Evolutionary conservation across 306 rosid species (phyloP), one percentile per base, ranked within the genome.

Genomic region (Ormosia emarginata): DNA sequence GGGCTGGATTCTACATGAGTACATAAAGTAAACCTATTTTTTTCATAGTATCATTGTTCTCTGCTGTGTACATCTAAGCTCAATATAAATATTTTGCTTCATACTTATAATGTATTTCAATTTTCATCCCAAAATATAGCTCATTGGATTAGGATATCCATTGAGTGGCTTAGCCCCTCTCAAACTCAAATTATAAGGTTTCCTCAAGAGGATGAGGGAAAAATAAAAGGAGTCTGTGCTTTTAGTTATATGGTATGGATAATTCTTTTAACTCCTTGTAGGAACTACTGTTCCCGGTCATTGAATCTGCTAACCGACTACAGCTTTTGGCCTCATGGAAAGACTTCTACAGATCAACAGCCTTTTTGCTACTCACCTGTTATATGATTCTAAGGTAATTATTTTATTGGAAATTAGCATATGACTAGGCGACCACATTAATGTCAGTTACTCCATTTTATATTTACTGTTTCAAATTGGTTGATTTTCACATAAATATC

Each of bases 241-340:
- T 87, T 77, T 67, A n/a, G 40, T 50, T 64, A 34, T 74, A 56
- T 77, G 58, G 43, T 66, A 52, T 73, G 34, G 50, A 32, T 87
- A n/a, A 77, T 50, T 61, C 24, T 69, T 76, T 85, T 79, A 77
- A 74, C 78, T 86, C 10, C 58, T 84, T 89, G 90, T 81, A 93
- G 99, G 99, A 92, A 86, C 87, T 95, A 76, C 88, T 92, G 66
- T 90, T 80, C 84, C 98, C 99, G 0, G 77, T 86, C 83, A 77
- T 92, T 61, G 89, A 79, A 79, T 40, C 88, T 81, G 89, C 76
- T 79, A 88, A 77, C 46, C 79, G 77, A 72, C 83, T 87, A 65
- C 88, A 78, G 79, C 67, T 3, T 85, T 85, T 93, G 86, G 87
- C 91, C 83, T 89, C 91, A 3, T 93, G 99, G 99, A 91, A 92